phyloP scores from a whole-genome alignment of 345 rosid genomes.

The rapeseed (Brassica napus) region DNA sequence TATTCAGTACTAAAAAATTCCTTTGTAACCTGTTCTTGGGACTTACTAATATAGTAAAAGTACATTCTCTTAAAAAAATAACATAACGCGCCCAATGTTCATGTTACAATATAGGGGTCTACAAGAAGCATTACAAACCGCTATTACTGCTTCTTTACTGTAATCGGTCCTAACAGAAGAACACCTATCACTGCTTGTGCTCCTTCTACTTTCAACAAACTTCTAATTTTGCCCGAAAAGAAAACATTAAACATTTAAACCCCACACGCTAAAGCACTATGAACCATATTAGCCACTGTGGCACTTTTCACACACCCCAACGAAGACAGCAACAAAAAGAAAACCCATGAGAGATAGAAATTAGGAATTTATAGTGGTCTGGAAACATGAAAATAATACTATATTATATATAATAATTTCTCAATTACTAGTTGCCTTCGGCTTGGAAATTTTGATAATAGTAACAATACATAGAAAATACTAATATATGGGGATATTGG shows the following conservation, averaged over 20 bases:
- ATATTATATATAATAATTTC: constrained; percentile 11
- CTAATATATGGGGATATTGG: background rate
- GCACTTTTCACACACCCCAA: constrained; percentile 30
- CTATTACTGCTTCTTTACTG: constrained; percentile 18
- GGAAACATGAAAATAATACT: background rate
- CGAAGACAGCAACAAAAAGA: constrained; percentile 1
- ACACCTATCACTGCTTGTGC: constrained; percentile 7
- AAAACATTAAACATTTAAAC: constrained; percentile 21
- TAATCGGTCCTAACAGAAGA: background rate
- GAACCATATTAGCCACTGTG: constrained; percentile 3
- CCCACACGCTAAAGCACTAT: constrained; percentile 24
- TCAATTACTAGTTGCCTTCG: constrained; percentile 32
- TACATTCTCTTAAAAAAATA: background rate
- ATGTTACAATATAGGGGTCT: constrained; percentile 20
- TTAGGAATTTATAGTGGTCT: constrained; percentile 19
- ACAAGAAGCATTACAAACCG: constrained; percentile 26
- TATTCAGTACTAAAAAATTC: background rate
- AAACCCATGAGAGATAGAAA: constrained; percentile 24
- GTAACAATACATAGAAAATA: constrained; percentile 12
- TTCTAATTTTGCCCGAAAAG: constrained; percentile 24
- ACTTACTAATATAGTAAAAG: constrained; percentile 5
- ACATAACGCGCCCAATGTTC: background rate
- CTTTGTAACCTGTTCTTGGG: background rate
- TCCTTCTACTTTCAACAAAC: constrained; percentile 29
- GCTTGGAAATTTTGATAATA: constrained; percentile 17